Percentiles rank a stretch among this genome's conserved stretches.
phyloP scores from a whole-genome alignment of 2,329 filamentous ascomycete genomes.

The Neonectria ditissima region DNA sequence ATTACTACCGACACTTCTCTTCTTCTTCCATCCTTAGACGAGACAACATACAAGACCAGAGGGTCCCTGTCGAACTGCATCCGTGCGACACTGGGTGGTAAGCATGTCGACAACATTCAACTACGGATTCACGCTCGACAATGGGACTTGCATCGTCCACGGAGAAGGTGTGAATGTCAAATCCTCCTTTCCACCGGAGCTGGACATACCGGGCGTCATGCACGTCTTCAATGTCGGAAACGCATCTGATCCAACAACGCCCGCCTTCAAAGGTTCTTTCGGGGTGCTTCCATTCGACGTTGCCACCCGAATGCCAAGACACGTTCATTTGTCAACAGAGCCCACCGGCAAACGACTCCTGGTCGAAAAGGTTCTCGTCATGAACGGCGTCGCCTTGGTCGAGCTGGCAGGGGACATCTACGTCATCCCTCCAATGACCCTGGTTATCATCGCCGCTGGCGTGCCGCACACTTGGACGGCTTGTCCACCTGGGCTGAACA shows the following conservation, averaged over 20 bases:
- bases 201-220: neutral
- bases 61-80: too few relatives aligned
- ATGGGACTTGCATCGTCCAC: conserved; percentile 7
- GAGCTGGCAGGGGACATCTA: conserved; percentile 8
- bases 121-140: neutral
- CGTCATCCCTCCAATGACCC: conserved; percentile 2
- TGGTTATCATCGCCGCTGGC: conserved; percentile 8
- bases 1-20: too few relatives aligned
- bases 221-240: neutral
- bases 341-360: neutral
- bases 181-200: neutral
- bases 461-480: conserved; percentile 13
- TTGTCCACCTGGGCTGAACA: neutral
- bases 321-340: neutral
- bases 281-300: conserved; percentile 5
- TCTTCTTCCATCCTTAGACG: too few relatives aligned
- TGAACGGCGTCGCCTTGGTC: conserved; percentile 10
- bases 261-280: conserved; percentile 4
- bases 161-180: conserved; percentile 4
- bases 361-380: neutral
- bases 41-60: too few relatives aligned
- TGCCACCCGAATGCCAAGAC: neutral
- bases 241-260: neutral
- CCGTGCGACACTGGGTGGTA: too few relatives aligned
- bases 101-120: neutral